Percentiles rank a stretch among this genome's conserved stretches.
Evolutionary conservation across 495 filamentous ascomycete species (phyloP).

Genomic region (Neurospora sp.): DNA sequence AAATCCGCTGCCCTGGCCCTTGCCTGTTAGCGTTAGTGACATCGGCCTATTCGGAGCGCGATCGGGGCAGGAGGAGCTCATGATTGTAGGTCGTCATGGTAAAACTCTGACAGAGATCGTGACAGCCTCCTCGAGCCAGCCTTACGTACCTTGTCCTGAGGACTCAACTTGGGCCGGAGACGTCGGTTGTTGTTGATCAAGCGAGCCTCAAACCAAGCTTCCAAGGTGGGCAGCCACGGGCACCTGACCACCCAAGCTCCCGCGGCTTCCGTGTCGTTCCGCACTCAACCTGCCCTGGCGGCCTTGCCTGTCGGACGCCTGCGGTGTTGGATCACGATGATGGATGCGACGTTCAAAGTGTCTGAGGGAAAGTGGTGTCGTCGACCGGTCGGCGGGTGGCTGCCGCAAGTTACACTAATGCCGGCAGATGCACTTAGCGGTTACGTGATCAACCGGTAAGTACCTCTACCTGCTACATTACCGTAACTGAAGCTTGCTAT

Average conservation of each 20-base stretch:
- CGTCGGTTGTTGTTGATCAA: not conserved
- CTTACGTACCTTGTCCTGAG: not conserved
- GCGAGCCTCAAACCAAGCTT: not conserved
- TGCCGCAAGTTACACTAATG: not conserved
- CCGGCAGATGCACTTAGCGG: not conserved
- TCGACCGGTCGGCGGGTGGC: not conserved
- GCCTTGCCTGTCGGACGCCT: not conserved
- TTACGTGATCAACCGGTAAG: not conserved
- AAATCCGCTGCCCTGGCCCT: not conserved
- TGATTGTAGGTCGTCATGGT: not conserved
- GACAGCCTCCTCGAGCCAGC: not conserved
- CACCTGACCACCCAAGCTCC: not conserved
- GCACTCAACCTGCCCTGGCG: not conserved
- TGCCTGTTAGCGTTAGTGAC: not conserved
- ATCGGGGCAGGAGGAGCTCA: not conserved
- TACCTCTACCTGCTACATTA: not conserved
- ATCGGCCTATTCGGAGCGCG: not conserved
- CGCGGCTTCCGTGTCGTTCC: not conserved
- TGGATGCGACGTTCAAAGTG: not conserved
- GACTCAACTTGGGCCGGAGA: not conserved
- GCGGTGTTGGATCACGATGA: not conserved
- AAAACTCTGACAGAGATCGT: not conserved
- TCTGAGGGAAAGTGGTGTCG: not conserved
- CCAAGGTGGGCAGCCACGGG: not conserved
- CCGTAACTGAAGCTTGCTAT: not conserved